A percentile compares a stretch with the other conserved stretches of the same genome.
Conservation (phyloP, 176 grass and related monocot genomes). For the Elaeis guineensis region DNA sequence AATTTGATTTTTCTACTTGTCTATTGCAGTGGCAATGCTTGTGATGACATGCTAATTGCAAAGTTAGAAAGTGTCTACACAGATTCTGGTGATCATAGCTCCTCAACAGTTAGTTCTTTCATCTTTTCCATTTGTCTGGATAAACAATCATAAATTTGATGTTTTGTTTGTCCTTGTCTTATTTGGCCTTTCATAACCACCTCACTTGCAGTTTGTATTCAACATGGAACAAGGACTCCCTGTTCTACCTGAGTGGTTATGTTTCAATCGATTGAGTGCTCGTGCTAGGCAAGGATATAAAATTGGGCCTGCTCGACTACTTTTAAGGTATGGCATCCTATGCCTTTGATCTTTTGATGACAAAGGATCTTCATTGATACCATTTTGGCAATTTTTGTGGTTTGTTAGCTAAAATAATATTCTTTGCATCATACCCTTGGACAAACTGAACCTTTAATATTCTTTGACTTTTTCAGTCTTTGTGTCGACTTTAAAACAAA, state of each 20-base stretch:
- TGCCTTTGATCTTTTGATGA: not conserved
- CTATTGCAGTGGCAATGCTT: constrained; percentile 65
- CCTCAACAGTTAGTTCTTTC: constrained; percentile 56
- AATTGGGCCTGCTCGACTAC: constrained; percentile 68
- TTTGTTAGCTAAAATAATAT: no score
- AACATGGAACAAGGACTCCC: constrained; percentile 89
- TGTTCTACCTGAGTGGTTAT: constrained; percentile 68
- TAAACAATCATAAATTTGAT: no score
- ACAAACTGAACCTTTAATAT: no score
- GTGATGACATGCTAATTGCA: constrained; percentile 70
- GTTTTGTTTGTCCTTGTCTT: constrained; percentile 3
- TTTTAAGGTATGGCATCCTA: constrained; percentile 46
- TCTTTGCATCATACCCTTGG: no score
- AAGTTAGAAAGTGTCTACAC: constrained; percentile 93
- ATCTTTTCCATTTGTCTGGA: not conserved
- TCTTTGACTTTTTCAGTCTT: no score
- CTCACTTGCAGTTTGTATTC: constrained; percentile 56
- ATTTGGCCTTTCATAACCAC: not conserved
- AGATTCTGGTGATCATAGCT: constrained; percentile 72
- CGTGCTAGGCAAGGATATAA: constrained; percentile 66
- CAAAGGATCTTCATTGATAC: not conserved
- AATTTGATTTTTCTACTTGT: constrained; percentile 14
- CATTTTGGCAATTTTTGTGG: no score
- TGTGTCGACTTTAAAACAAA: no score
- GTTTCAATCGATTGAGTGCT: constrained; percentile 71